phyloP scores from a whole-genome alignment of 192 early-diverging fungal species.

The Pecoramyces ruminantium region DNA sequence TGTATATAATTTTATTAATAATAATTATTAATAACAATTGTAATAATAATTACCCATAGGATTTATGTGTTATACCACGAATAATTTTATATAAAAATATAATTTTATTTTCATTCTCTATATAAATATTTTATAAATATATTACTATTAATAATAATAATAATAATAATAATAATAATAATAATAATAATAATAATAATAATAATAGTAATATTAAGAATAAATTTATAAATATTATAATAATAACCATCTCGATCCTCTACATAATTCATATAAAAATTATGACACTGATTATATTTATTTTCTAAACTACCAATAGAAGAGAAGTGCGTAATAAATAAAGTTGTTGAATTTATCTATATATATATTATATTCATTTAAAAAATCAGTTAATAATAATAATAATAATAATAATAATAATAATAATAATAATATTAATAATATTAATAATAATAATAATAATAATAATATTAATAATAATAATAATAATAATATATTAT shows the following conservation, averaged over 20 bases:
- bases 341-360: slow-evolving; percentile 1
- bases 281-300: background rate
- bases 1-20: too few species aligned
- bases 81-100: slow-evolving; percentile 54
- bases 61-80: slow-evolving; percentile 35
- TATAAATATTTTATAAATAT: background rate
- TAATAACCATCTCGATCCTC: background rate
- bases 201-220: too few species aligned
- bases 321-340: slow-evolving; percentile 72
- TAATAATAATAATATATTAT: too few species aligned
- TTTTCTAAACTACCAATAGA: slow-evolving; percentile 27
- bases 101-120: slow-evolving; percentile 20
- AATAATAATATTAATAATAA: too few species aligned
- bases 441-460: too few species aligned
- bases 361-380: background rate
- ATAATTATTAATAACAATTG: too few species aligned
- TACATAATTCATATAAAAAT: background rate
- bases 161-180: too few species aligned
- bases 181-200: too few species aligned
- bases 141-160: background rate
- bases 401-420: too few species aligned
- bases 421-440: too few species aligned
- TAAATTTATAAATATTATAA: background rate
- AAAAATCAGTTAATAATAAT: slow-evolving; percentile 16
- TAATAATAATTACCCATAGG: slow-evolving; percentile 47